Conservation (phyloP, 805 yeast species). For the Gaillardinia entomophila region DNA sequence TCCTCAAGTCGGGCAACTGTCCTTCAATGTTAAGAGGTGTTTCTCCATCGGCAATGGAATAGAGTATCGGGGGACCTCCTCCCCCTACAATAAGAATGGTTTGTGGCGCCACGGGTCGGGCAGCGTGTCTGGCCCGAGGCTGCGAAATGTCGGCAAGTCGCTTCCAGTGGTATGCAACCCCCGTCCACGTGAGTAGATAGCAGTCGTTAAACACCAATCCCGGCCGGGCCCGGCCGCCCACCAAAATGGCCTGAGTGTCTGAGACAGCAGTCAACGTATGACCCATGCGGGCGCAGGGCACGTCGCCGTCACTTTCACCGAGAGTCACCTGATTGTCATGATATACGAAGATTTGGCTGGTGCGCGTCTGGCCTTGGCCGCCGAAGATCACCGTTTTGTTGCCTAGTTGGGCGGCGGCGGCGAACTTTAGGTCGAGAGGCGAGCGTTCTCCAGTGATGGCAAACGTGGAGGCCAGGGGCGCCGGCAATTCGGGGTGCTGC, state of each 20-base stretch:
- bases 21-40: no score
- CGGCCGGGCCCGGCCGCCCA: conserved; percentile 71
- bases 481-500: conserved; percentile 2
- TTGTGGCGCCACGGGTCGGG: no score
- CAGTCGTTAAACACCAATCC: conserved; percentile 32
- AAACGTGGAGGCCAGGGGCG: conserved; percentile 1
- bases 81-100: no score
- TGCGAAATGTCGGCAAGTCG: no score
- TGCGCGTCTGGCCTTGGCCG: not conserved
- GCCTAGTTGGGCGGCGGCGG: not conserved
- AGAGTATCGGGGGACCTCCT: no score
- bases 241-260: conserved; percentile 25
- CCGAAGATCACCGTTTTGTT: not conserved
- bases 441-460: conserved; percentile 1
- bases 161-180: not conserved
- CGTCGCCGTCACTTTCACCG: not conserved
- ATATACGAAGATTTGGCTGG: not conserved
- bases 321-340: not conserved
- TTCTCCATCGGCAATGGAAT: no score
- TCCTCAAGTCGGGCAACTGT: no score
- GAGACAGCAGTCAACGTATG: conserved; percentile 43
- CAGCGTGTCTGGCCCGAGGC: no score
- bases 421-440: not conserved
- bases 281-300: conserved; percentile 46
- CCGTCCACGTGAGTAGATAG: conserved; percentile 5